A percentile compares a stretch with the other conserved stretches of the same genome.
These are phyloP conservation scores for Geranium rotundifolium DNA, from an alignment of 345 rosid genomes.

Conservation along the genomic window DNA sequence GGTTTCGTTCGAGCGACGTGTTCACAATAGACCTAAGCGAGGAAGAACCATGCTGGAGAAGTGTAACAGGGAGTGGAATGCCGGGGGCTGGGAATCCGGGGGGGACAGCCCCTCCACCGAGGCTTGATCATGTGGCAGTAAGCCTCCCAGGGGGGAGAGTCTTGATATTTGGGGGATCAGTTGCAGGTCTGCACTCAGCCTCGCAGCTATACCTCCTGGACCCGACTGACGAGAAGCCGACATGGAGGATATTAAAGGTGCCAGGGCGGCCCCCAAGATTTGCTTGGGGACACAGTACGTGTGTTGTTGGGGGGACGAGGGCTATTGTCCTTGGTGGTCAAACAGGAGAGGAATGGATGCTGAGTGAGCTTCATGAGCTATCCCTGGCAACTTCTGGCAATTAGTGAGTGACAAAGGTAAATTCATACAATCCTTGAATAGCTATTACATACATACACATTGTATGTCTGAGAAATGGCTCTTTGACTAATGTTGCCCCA, in stretches of 20 bases:
- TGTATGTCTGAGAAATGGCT: too few species aligned
- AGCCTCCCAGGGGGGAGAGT: slow-evolving; percentile 76
- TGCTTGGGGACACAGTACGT: slow-evolving; percentile 93
- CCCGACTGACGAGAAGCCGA: slow-evolving; percentile 81
- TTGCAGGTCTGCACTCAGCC: slow-evolving; percentile 83
- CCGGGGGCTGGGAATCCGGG: slow-evolving; percentile 82
- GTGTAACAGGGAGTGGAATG: slow-evolving; percentile 75
- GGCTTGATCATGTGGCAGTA: slow-evolving; percentile 84
- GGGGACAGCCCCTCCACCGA: slow-evolving; percentile 82
- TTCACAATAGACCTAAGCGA: slow-evolving; percentile 82
- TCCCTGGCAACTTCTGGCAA: slow-evolving; percentile 44
- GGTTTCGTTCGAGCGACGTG: slow-evolving; percentile 79
- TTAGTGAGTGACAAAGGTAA: too few species aligned
- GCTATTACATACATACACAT: too few species aligned
- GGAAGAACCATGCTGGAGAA: slow-evolving; percentile 81
- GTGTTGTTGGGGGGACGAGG: slow-evolving; percentile 86
- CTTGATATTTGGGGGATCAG: slow-evolving; percentile 74
- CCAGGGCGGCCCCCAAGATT: slow-evolving; percentile 75
- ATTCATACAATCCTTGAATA: too few species aligned
- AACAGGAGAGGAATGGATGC: slow-evolving; percentile 93
- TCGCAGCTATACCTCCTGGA: slow-evolving; percentile 87
- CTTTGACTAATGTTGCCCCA: too few species aligned
- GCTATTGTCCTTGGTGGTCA: slow-evolving; percentile 85
- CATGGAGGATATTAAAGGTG: slow-evolving; percentile 77
- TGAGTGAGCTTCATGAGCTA: slow-evolving; percentile 73